phyloP scores from a whole-genome alignment of 2,329 filamentous ascomycete genomes.

The Coleophoma eucalyptorum region DNA sequence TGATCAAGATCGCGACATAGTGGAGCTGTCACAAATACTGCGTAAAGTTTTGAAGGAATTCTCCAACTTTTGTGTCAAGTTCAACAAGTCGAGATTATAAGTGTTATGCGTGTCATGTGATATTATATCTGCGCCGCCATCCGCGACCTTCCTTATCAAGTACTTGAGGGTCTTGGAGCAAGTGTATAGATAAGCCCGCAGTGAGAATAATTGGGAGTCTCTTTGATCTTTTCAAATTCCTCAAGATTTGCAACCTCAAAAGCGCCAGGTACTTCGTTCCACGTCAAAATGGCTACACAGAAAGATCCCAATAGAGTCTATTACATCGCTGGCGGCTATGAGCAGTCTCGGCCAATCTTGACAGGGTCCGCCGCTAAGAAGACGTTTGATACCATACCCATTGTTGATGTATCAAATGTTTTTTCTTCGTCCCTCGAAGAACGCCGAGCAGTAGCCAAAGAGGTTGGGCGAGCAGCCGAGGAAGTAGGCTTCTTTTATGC shows the following conservation, averaged over 20 bases:
- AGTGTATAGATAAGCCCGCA: no score
- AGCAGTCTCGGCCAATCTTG: slow-evolving; percentile 8
- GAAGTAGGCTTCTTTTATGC: slow-evolving; percentile 36
- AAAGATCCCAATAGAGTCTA: slow-evolving; percentile 1
- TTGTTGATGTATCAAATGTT: slow-evolving; percentile 1
- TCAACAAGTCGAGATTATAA: no score
- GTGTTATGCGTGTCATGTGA: no score
- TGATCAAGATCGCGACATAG: no score
- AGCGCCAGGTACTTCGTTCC: not conserved
- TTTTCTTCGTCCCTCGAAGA: slow-evolving; percentile 1
- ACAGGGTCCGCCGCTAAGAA: slow-evolving; percentile 7
- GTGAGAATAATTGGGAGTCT: no score
- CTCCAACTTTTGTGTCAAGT: no score
- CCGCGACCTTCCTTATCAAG: no score
- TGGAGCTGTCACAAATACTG: no score
- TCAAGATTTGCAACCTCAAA: not conserved
- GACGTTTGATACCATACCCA: not conserved
- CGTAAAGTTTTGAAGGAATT: no score
- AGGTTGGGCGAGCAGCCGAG: slow-evolving; percentile 1
- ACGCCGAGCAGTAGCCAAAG: not conserved
- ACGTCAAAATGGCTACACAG: not conserved
- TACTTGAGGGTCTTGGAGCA: no score
- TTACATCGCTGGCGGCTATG: slow-evolving; percentile 3
- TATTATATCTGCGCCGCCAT: no score
- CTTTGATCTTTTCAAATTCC: no score